Evolutionary conservation across 2,329 filamentous ascomycete genomes (phyloP).

Genomic region (Fusarium metavorans): DNA sequence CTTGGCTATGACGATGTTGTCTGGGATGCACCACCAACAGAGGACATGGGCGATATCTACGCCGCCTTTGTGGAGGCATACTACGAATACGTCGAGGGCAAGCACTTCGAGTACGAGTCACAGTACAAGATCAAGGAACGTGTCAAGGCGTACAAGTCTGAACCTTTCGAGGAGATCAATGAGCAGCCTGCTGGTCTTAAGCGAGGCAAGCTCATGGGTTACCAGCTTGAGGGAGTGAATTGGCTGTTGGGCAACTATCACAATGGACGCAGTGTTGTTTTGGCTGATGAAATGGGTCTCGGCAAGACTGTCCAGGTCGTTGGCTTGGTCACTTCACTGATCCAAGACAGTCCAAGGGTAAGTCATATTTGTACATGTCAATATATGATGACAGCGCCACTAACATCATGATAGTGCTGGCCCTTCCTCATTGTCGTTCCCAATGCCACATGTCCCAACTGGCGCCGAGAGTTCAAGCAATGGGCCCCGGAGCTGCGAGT

Average conservation of each 20-base stretch:
- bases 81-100: constrained; percentile 84
- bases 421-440: constrained; percentile 94
- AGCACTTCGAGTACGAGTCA: constrained; percentile 72
- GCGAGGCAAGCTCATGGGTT: constrained; percentile 88
- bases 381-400: background rate
- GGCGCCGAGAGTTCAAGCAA: constrained; percentile 94
- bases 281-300: constrained; percentile 98
- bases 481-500: constrained; percentile 90
- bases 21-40: constrained; percentile 84
- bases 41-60: constrained; percentile 76
- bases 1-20: constrained; percentile 90
- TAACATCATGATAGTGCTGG: constrained; percentile 69
- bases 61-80: constrained; percentile 86
- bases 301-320: constrained; percentile 98
- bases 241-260: constrained; percentile 96
- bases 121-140: constrained; percentile 73
- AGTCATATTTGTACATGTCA: background rate
- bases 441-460: constrained; percentile 96
- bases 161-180: constrained; percentile 76
- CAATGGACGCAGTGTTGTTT: constrained; percentile 83
- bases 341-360: constrained; percentile 70
- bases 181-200: constrained; percentile 79
- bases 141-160: constrained; percentile 73
- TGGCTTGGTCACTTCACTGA: constrained; percentile 79
- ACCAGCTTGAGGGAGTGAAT: constrained; percentile 92